Evolutionary conservation across 2,329 filamentous ascomycete species (phyloP).

Genomic region (Paecilomyces niveus): DNA sequence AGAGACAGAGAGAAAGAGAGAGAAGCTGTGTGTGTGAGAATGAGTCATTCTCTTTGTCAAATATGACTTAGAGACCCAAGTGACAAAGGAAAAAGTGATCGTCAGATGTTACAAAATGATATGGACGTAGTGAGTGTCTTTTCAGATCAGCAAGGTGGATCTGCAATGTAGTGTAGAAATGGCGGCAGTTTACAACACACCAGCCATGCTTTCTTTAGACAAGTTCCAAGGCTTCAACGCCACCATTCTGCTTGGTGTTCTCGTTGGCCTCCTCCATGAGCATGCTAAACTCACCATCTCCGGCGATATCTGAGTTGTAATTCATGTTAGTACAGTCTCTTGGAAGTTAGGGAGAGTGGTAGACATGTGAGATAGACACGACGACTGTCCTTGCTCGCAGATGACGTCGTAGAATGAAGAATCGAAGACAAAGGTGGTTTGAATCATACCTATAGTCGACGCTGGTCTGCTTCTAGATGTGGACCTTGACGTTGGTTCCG

Average conservation of each 20-base stretch:
- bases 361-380: too few species aligned
- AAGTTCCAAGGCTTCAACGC: background rate
- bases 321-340: background rate
- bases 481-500: background rate
- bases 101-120: background rate
- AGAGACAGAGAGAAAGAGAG: too few species aligned
- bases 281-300: background rate
- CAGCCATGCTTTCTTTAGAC: background rate
- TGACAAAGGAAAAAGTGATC: background rate
- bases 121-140: background rate
- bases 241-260: background rate
- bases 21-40: too few species aligned
- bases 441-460: background rate
- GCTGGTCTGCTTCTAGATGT: background rate
- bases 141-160: background rate
- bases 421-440: background rate
- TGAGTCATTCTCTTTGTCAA: background rate
- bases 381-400: too few species aligned
- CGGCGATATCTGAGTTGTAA: background rate
- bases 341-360: too few species aligned
- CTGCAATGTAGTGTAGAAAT: background rate
- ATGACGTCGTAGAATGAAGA: too few species aligned
- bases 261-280: background rate
- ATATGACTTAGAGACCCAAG: background rate
- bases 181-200: background rate